These are phyloP conservation scores for Loxodes magnus DNA, from an alignment of 73 alveolate species.

Conservation along the genomic window DNA sequence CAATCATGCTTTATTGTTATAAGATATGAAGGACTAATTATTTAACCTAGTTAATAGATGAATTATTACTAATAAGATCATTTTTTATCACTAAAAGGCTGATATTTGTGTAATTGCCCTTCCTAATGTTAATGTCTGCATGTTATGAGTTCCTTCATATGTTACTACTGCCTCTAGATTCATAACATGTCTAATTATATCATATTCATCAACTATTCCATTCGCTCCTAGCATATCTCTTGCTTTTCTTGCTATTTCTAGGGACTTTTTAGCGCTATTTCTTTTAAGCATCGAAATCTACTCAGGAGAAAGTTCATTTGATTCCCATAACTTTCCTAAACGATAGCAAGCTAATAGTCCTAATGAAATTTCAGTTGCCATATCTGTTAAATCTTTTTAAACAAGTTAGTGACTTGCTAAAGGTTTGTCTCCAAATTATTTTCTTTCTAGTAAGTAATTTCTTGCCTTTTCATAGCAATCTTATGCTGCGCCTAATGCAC, in stretches of 20 bases:
- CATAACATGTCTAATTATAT: constrained; percentile 45
- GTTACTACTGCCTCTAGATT: constrained; percentile 64
- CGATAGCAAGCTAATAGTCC: constrained; percentile 47
- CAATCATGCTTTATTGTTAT: too few relatives aligned
- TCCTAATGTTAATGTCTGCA: constrained; percentile 63
- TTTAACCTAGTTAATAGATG: too few relatives aligned
- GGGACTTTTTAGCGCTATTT: constrained; percentile 41
- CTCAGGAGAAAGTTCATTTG: constrained; percentile 43
- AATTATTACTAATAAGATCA: too few relatives aligned
- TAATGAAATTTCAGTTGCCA: constrained; percentile 55
- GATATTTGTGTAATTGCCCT: constrained; percentile 69
- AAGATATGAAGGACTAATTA: too few relatives aligned
- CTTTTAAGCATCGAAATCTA: constrained; percentile 60
- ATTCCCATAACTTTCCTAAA: constrained; percentile 47
- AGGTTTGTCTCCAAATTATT: constrained; percentile 49
- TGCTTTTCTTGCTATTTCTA: constrained; percentile 52
- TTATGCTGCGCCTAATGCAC: constrained; percentile 87
- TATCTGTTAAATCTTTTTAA: constrained; percentile 66
- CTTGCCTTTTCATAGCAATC: constrained; percentile 61
- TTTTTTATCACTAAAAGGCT: too few relatives aligned
- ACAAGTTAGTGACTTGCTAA: constrained; percentile 51
- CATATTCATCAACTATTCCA: constrained; percentile 70
- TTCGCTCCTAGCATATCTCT: constrained; percentile 77
- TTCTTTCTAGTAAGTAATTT: constrained; percentile 50
- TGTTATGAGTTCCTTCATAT: constrained; percentile 64